A percentile compares a stretch with the other conserved stretches of the same genome.
phyloP scores from a whole-genome alignment of 805 yeast genomes.

The Middelhovenomyces tepae region DNA sequence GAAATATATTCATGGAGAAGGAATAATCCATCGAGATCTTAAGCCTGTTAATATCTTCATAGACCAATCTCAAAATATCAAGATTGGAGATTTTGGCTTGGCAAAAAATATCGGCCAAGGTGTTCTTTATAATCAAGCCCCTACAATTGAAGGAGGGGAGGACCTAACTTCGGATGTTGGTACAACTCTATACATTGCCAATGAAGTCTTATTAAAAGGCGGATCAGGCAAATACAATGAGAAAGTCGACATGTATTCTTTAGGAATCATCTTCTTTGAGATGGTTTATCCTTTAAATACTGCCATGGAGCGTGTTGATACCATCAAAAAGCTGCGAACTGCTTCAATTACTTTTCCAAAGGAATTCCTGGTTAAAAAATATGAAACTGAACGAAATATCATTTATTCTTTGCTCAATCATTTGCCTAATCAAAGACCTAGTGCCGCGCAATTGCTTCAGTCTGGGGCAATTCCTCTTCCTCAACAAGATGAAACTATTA shows the following conservation, averaged over 20 bases:
- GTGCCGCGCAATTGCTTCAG: slow-evolving; percentile 63
- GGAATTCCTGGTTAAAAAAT: slow-evolving; percentile 44
- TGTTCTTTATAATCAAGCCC: neutral
- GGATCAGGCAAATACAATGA: slow-evolving; percentile 67
- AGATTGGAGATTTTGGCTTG: slow-evolving; percentile 94
- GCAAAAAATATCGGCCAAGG: slow-evolving; percentile 40
- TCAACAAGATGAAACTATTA: slow-evolving; percentile 81
- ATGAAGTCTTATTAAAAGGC: slow-evolving; percentile 50
- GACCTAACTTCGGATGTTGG: slow-evolving; percentile 91
- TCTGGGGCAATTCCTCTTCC: slow-evolving; percentile 84
- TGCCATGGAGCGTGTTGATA: slow-evolving; percentile 84
- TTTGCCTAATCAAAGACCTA: slow-evolving; percentile 68
- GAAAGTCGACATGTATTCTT: slow-evolving; percentile 90
- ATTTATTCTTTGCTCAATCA: slow-evolving; percentile 65
- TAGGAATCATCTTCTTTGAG: slow-evolving; percentile 92
- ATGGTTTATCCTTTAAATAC: slow-evolving; percentile 84
- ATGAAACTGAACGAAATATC: slow-evolving; percentile 54
- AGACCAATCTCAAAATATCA: slow-evolving; percentile 79
- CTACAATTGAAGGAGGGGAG: slow-evolving; percentile 1
- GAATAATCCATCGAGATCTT: slow-evolving; percentile 89
- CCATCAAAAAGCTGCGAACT: slow-evolving; percentile 55
- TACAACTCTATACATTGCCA: slow-evolving; percentile 86
- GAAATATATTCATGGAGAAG: slow-evolving; percentile 83
- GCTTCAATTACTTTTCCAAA: slow-evolving; percentile 58
- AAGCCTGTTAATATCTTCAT: slow-evolving; percentile 95